Conservation (phyloP, 148 eudicot genomes). For the Mesembryanthemum crystallinum region DNA sequence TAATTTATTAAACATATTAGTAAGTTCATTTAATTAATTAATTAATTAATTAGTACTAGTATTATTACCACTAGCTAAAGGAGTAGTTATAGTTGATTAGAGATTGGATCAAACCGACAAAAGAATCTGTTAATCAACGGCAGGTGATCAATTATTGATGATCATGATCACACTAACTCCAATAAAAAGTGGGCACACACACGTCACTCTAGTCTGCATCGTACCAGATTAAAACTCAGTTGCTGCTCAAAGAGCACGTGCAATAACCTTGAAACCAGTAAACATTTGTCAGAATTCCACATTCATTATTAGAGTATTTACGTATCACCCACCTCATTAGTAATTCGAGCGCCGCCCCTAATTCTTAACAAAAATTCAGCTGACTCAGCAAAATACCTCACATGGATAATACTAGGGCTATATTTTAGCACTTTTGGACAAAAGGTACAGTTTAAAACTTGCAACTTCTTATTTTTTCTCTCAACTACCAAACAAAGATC, state of each 20-base stretch:
- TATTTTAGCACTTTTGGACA: no score
- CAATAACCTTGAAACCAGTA: slow-evolving; percentile 18
- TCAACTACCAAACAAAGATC: no score
- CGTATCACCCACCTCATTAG: not conserved
- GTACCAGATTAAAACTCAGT: slow-evolving; percentile 5
- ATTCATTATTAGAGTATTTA: no score
- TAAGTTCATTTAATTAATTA: not conserved
- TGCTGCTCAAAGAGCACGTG: slow-evolving; percentile 11
- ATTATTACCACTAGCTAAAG: no score
- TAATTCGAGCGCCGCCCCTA: slow-evolving; percentile 17
- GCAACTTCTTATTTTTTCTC: no score
- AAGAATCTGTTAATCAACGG: not conserved
- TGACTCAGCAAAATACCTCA: not conserved
- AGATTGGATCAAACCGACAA: slow-evolving; percentile 26
- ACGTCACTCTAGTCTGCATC: slow-evolving; percentile 6
- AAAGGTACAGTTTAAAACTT: no score
- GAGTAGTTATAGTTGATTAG: not conserved
- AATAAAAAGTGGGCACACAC: not conserved
- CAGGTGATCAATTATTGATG: slow-evolving; percentile 18
- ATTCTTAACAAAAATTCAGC: not conserved
- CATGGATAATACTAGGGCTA: no score
- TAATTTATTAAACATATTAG: not conserved
- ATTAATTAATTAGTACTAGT: not conserved
- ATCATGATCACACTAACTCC: not conserved
- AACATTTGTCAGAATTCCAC: not conserved